These are phyloP conservation scores for Nephelium lappaceum DNA, from an alignment of 345 rosid species.

Conservation along the genomic window DNA sequence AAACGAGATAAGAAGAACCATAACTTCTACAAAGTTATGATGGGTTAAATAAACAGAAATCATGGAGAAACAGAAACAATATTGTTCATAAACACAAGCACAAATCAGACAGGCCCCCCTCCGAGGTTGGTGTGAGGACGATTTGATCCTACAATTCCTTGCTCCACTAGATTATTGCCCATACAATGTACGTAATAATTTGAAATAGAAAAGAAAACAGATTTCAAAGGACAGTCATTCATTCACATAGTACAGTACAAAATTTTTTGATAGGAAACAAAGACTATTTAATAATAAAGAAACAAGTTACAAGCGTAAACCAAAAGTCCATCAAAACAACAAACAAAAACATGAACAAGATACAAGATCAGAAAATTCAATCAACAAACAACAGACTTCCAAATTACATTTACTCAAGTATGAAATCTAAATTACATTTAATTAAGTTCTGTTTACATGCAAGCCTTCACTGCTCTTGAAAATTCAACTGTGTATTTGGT, in stretches of 20 bases:
- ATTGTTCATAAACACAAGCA: background rate
- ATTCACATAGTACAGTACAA: background rate
- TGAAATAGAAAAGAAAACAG: background rate
- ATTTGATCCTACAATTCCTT: background rate
- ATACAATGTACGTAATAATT: background rate
- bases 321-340: no score
- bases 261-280: no score
- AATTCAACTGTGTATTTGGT: background rate
- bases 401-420: background rate
- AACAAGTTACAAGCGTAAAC: no score
- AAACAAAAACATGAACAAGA: no score
- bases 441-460: background rate
- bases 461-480: background rate
- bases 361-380: no score
- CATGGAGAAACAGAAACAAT: background rate
- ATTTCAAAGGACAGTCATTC: background rate
- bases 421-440: background rate
- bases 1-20: background rate
- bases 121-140: background rate
- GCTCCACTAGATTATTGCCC: background rate
- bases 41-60: background rate
- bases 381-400: no score
- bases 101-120: background rate
- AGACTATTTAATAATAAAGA: no score
- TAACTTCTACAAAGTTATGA: background rate